Percentiles rank a stretch among this genome's conserved stretches.
Conservation (phyloP, 192 early-diverging fungal species). For the Coemansia pectinata region DNA sequence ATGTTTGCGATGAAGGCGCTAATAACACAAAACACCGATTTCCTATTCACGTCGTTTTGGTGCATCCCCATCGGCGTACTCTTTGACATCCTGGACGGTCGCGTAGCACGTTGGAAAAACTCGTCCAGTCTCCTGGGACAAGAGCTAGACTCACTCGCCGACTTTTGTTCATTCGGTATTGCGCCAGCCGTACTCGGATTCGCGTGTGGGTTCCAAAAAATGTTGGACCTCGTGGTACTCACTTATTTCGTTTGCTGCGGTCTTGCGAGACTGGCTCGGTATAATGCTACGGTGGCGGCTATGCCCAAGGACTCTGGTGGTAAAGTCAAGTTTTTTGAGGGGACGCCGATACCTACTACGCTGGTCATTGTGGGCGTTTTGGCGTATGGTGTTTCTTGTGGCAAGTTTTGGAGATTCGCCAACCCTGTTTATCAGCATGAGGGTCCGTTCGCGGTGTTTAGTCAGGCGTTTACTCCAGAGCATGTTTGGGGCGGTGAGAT, state of each 20-base stretch:
- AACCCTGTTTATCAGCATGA: slow-evolving; percentile 50
- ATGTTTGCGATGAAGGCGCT: slow-evolving; percentile 74
- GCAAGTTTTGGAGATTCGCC: slow-evolving; percentile 56
- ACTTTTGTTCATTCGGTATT: slow-evolving; percentile 76
- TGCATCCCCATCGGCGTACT: slow-evolving; percentile 70
- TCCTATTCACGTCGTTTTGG: slow-evolving; percentile 63
- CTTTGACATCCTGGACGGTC: slow-evolving; percentile 77
- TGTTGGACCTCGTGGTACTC: slow-evolving; percentile 74
- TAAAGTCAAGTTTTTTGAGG: slow-evolving; percentile 84
- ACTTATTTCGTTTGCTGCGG: slow-evolving; percentile 86
- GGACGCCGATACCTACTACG: slow-evolving; percentile 86
- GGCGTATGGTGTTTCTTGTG: slow-evolving; percentile 60
- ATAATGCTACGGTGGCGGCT: slow-evolving; percentile 85
- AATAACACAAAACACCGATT: slow-evolving; percentile 62
- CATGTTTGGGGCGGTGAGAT: slow-evolving; percentile 61
- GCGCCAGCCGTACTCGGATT: slow-evolving; percentile 84
- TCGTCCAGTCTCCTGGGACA: slow-evolving; percentile 78
- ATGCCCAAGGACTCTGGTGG: slow-evolving; percentile 73
- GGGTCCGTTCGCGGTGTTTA: slow-evolving; percentile 52
- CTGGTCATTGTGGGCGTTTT: slow-evolving; percentile 67
- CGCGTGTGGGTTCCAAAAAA: slow-evolving; percentile 81
- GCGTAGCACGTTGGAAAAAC: slow-evolving; percentile 80
- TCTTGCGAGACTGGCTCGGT: slow-evolving; percentile 82
- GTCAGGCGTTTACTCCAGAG: slow-evolving; percentile 58
- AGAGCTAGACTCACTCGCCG: slow-evolving; percentile 87